A percentile compares a stretch with the other conserved stretches of the same genome.
phyloP scores from a whole-genome alignment of 2,329 filamentous ascomycete genomes.

The Plenodomus tracheiphilus region DNA sequence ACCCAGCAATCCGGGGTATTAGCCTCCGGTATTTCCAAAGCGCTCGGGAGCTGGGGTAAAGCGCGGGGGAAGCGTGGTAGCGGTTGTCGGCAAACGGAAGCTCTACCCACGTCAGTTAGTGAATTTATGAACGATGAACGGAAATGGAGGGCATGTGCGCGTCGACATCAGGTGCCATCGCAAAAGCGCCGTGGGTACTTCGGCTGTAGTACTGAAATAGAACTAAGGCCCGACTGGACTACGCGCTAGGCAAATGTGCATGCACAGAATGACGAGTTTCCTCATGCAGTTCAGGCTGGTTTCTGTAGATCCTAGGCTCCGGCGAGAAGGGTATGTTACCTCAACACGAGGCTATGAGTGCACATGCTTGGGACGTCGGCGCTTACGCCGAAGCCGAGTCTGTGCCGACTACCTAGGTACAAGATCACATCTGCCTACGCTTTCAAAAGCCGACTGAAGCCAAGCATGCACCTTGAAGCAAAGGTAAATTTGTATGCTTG shows the following conservation, averaged over 20 bases:
- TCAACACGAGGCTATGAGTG: neutral
- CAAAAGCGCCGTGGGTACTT: neutral
- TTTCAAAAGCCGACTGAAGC: too few relatives aligned
- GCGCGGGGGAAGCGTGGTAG: neutral
- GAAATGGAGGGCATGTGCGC: neutral
- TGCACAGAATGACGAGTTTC: neutral
- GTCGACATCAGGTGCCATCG: neutral
- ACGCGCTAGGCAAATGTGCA: neutral
- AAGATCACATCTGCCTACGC: too few relatives aligned
- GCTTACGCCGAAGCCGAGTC: neutral
- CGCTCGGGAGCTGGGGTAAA: neutral
- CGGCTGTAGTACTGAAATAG: neutral
- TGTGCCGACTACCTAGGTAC: neutral
- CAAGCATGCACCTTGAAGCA: neutral
- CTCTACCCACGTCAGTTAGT: neutral
- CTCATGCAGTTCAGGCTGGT: neutral
- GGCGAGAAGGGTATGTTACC: neutral
- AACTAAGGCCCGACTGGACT: neutral
- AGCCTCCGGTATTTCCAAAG: neutral
- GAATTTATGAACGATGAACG: neutral
- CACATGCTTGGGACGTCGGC: neutral
- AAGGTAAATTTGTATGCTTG: neutral
- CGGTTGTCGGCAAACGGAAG: neutral
- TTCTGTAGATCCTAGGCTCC: neutral
- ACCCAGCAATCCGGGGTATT: neutral